Evolutionary conservation across 257 asterid species (phyloP).

Genomic region (Nyctanthes arbortristis): DNA sequence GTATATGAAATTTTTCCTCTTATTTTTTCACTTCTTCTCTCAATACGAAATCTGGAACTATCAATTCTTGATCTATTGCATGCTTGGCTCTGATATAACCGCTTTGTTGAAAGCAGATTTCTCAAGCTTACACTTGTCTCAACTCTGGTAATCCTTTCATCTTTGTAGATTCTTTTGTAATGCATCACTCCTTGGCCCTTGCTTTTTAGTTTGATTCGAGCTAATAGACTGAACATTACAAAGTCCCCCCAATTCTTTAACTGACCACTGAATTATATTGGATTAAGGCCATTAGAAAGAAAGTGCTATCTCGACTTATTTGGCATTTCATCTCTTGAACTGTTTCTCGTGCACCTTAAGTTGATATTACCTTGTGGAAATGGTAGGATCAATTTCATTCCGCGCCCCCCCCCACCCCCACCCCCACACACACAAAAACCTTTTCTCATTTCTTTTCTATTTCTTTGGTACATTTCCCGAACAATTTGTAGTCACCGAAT

Average conservation of each 20-base stretch:
- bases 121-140: slow-evolving; percentile 64
- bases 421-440: too few species aligned
- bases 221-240: neutral
- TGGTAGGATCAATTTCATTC: neutral
- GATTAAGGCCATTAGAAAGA: too few species aligned
- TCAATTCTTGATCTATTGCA: neutral
- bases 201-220: neutral
- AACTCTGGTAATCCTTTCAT: slow-evolving; percentile 40
- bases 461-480: too few species aligned
- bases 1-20: neutral
- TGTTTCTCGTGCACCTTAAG: neutral
- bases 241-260: neutral
- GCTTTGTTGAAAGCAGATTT: slow-evolving; percentile 50
- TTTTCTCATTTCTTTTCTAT: too few species aligned
- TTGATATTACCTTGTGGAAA: neutral
- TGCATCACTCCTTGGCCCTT: neutral
- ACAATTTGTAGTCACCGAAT: too few species aligned
- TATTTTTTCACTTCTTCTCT: neutral
- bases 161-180: slow-evolving; percentile 8
- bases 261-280: too few species aligned
- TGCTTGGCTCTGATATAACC: neutral
- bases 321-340: neutral
- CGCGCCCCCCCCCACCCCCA: too few species aligned
- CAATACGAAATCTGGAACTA: neutral
- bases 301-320: neutral